Conservation (phyloP, 441 rosid genomes). For the Populus trichocarpa region DNA sequence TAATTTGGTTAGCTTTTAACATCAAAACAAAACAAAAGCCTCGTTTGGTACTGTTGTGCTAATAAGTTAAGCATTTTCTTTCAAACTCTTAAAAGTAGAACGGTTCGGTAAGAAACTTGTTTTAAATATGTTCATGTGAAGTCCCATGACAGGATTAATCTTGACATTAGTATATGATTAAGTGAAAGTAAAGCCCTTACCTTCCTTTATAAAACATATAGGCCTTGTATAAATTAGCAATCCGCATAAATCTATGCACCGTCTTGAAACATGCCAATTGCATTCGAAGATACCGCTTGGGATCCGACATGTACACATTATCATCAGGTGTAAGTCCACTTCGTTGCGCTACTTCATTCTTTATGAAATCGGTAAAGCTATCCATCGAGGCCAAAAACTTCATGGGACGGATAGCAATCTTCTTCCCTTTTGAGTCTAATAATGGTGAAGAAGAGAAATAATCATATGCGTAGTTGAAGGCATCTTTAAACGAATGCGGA, state of each 20-base stretch:
- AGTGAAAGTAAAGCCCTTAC: not conserved
- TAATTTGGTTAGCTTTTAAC: not conserved
- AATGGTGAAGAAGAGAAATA: not conserved
- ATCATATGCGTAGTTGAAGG: not conserved
- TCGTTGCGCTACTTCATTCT: not conserved
- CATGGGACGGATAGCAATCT: not conserved
- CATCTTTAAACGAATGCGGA: not conserved
- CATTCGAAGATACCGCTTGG: not conserved
- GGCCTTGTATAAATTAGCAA: not conserved
- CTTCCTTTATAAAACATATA: not conserved
- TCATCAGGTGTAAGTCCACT: not conserved
- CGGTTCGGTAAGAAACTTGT: too few species aligned
- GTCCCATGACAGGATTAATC: too few species aligned
- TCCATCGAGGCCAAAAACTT: not conserved
- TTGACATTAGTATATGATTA: not conserved
- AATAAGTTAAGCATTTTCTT: not conserved
- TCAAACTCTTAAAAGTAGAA: not conserved
- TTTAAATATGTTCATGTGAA: too few species aligned
- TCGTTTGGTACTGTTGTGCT: not conserved
- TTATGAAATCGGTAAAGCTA: not conserved
- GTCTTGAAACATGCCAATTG: not conserved
- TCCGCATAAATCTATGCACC: not conserved
- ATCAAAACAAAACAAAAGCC: not conserved
- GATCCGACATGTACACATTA: not conserved
- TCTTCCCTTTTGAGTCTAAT: not conserved